These are phyloP conservation scores for Fusarium continuum DNA, from an alignment of 2,329 filamentous ascomycete species.

Conservation along the genomic window DNA sequence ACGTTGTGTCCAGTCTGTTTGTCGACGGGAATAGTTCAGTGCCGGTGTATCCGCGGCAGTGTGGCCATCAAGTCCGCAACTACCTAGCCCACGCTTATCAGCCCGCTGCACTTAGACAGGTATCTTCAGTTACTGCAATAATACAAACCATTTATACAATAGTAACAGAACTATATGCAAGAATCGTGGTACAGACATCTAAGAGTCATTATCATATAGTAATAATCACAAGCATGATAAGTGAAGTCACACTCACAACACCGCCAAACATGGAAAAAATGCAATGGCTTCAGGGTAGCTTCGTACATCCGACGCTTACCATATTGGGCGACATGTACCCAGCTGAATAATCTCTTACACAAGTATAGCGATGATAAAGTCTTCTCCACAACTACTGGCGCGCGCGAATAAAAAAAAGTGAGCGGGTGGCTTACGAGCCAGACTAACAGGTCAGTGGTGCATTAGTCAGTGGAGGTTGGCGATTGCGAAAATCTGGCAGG, in stretches of 20 bases:
- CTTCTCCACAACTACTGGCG: too few relatives aligned
- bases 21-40: too few relatives aligned
- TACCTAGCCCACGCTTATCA: too few relatives aligned
- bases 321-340: not conserved
- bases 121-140: too few relatives aligned
- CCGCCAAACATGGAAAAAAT: not conserved
- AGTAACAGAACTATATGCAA: too few relatives aligned
- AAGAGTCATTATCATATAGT: too few relatives aligned
- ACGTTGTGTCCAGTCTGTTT: too few relatives aligned
- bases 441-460: not conserved
- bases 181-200: too few relatives aligned
- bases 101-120: too few relatives aligned
- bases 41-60: not conserved
- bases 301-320: not conserved
- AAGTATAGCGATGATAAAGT: not conserved
- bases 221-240: too few relatives aligned
- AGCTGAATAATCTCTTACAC: not conserved
- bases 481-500: slow-evolving; percentile 19
- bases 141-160: too few relatives aligned
- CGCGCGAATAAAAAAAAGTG: slow-evolving; percentile 2
- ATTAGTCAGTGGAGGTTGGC: slow-evolving; percentile 22
- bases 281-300: not conserved
- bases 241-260: not conserved
- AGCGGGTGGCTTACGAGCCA: not conserved
- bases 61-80: not conserved